A percentile compares a stretch with the other conserved stretches of the same genome.
phyloP scores from a whole-genome alignment of 805 yeast genomes.

The Cyberlindnera veronae region DNA sequence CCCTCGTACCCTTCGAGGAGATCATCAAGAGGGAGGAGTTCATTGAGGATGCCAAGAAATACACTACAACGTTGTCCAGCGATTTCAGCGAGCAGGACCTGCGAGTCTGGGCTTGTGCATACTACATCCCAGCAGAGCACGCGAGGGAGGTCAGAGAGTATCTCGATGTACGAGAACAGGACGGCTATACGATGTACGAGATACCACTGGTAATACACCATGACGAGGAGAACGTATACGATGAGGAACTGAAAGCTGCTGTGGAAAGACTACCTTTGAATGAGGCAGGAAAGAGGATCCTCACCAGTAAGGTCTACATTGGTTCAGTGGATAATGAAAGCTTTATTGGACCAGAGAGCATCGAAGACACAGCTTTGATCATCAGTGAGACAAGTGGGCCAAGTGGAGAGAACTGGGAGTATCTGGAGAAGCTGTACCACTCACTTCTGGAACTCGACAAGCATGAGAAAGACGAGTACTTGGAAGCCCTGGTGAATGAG shows the following conservation, averaged over 20 bases:
- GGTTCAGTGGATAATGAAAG: constrained; percentile 81
- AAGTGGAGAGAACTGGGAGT: constrained; percentile 77
- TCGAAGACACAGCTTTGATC: constrained; percentile 54
- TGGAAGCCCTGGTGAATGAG: constrained; percentile 18
- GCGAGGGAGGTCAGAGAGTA: constrained; percentile 62
- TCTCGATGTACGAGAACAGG: constrained; percentile 81
- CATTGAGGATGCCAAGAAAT: constrained; percentile 37
- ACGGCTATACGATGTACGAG: constrained; percentile 73
- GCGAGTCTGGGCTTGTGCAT: constrained; percentile 77
- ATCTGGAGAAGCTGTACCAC: constrained; percentile 50
- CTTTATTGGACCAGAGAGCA: constrained; percentile 77
- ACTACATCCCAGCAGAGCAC: constrained; percentile 64
- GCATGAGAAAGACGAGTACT: constrained; percentile 19
- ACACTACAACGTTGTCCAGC: constrained; percentile 23
- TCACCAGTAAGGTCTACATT: constrained; percentile 68
- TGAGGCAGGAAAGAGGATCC: constrained; percentile 37
- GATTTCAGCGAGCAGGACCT: constrained; percentile 40
- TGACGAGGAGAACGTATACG: constrained; percentile 7
- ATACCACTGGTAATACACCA: constrained; percentile 57
- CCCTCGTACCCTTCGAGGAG: constrained; percentile 62
- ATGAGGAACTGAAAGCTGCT: constrained; percentile 9
- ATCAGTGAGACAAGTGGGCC: constrained; percentile 66
- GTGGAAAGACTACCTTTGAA: constrained; percentile 28
- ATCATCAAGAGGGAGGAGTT: constrained; percentile 40
- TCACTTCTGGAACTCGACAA: constrained; percentile 38